Percentiles rank a stretch among this genome's conserved stretches.
These are phyloP conservation scores for Stagonosporopsis tanaceti DNA, from an alignment of 2,329 filamentous ascomycete genomes.

Conservation along the genomic window DNA sequence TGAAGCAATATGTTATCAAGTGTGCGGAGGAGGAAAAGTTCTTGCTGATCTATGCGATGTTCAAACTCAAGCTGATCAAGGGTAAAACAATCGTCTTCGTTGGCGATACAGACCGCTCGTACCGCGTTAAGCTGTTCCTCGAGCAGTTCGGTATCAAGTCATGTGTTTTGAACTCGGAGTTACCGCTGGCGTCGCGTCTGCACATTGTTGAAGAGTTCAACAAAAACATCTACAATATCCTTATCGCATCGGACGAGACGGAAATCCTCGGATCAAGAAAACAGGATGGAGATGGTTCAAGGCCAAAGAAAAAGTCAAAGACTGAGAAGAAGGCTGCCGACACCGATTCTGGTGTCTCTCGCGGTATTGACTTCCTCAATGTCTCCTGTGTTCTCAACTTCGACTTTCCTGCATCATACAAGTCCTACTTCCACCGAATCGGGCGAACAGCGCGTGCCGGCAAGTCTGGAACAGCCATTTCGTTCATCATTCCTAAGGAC, in stretches of 20 bases:
- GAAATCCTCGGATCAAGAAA: slow-evolving; percentile 74
- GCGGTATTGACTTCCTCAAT: slow-evolving; percentile 96
- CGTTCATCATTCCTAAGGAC: slow-evolving; percentile 85
- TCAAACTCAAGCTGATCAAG: slow-evolving; percentile 92
- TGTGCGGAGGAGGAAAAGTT: slow-evolving; percentile 99
- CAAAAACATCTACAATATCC: slow-evolving; percentile 94
- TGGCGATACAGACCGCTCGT: slow-evolving; percentile 85
- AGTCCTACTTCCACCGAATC: slow-evolving; percentile 96
- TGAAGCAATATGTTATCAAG: slow-evolving; percentile 89
- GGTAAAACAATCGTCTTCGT: slow-evolving; percentile 90
- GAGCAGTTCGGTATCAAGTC: slow-evolving; percentile 97
- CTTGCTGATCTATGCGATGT: slow-evolving; percentile 88
- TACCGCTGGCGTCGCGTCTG: slow-evolving; percentile 90
- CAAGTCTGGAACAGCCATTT: slow-evolving; percentile 92
- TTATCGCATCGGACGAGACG: slow-evolving; percentile 93
- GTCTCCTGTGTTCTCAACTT: slow-evolving; percentile 88
- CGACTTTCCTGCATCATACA: slow-evolving; percentile 85
- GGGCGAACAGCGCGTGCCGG: slow-evolving; percentile 91
- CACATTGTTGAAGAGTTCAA: slow-evolving; percentile 99
- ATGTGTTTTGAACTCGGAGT: slow-evolving; percentile 91
- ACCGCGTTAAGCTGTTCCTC: slow-evolving; percentile 91
- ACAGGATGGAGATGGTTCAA: slow-evolving; percentile 48
- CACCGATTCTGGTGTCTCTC: slow-evolving; percentile 92
- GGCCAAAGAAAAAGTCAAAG: slow-evolving; percentile 64
- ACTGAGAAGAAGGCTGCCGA: slow-evolving; percentile 66